Percentiles rank a stretch among this genome's conserved stretches.
Conservation (phyloP, 2,329 filamentous ascomycete genomes). For the Raffaelea albimanens region DNA sequence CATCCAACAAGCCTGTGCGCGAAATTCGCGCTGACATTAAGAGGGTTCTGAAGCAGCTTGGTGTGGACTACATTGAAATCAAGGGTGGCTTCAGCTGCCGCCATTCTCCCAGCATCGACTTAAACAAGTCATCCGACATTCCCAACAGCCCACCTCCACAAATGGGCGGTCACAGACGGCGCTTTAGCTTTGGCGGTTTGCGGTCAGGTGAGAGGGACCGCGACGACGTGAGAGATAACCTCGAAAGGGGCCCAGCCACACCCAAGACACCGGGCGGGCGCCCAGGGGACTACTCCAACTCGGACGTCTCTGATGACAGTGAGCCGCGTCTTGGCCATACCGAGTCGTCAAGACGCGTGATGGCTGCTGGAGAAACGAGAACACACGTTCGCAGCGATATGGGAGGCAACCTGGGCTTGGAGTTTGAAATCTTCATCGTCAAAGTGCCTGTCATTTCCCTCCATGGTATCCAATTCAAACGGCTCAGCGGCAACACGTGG, state of each 20-base stretch:
- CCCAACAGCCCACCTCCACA: constrained; percentile 48
- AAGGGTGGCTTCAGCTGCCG: constrained; percentile 87
- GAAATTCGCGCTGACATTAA: constrained; percentile 87
- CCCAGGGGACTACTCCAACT: constrained; percentile 68
- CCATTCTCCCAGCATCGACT: constrained; percentile 81
- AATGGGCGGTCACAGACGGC: constrained; percentile 53
- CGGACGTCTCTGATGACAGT: constrained; percentile 76
- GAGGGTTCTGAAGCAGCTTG: constrained; percentile 75
- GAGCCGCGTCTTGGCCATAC: constrained; percentile 43
- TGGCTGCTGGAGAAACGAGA: constrained; percentile 70
- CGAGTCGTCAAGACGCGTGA: constrained; percentile 26
- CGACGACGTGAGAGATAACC: constrained; percentile 59
- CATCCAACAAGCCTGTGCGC: constrained; percentile 78
- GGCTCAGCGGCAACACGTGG: constrained; percentile 90
- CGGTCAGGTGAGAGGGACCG: constrained; percentile 43
- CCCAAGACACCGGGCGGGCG: constrained; percentile 33
- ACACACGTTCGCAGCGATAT: constrained; percentile 88
- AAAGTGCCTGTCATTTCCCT: constrained; percentile 89
- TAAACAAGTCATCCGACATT: constrained; percentile 61
- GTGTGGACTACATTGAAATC: constrained; percentile 87
- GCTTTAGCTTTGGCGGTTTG: constrained; percentile 74
- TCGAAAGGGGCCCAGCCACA: constrained; percentile 37
- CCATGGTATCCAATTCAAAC: constrained; percentile 97
- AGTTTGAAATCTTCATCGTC: constrained; percentile 95
- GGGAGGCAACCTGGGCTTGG: constrained; percentile 71